Conservation (phyloP, 106 monocot species). For the Chionographis japonica region DNA sequence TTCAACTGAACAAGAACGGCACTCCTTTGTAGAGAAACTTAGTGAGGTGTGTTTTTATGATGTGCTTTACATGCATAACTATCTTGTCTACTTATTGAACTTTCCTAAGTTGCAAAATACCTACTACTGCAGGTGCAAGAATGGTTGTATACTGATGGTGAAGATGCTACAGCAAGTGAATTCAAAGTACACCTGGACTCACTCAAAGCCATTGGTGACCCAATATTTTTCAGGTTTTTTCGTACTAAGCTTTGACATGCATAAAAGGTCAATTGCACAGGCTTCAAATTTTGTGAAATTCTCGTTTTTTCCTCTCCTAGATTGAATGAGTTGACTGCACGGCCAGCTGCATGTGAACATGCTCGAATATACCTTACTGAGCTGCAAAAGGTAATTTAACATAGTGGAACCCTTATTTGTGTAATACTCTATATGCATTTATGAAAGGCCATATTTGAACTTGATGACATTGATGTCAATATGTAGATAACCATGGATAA, state of each 20-base stretch:
- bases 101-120: neutral
- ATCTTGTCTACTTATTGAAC: neutral
- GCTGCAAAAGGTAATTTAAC: conserved; percentile 54
- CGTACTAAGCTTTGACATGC: neutral
- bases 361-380: conserved; percentile 63
- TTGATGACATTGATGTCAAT: too few species aligned
- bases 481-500: too few species aligned
- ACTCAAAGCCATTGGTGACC: conserved; percentile 80
- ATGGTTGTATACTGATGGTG: conserved; percentile 99
- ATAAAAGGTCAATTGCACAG: neutral
- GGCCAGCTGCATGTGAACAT: conserved; percentile 73
- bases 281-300: neutral
- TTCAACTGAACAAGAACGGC: conserved; percentile 62
- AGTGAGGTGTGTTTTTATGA: conserved; percentile 46
- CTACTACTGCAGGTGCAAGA: conserved; percentile 74
- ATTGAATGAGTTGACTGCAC: conserved; percentile 66
- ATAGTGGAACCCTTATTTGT: neutral
- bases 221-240: conserved; percentile 90
- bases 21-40: conserved; percentile 71
- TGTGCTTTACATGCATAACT: neutral
- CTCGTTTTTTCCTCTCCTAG: conserved; percentile 26
- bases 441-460: too few species aligned
- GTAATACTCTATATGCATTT: too few species aligned
- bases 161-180: conserved; percentile 90
- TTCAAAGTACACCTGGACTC: conserved; percentile 70